Evolutionary conservation across 2,329 filamentous ascomycete species (phyloP), one percentile per base, ranked within the genome.

Genomic region (Aspergillus terreus): DNA sequence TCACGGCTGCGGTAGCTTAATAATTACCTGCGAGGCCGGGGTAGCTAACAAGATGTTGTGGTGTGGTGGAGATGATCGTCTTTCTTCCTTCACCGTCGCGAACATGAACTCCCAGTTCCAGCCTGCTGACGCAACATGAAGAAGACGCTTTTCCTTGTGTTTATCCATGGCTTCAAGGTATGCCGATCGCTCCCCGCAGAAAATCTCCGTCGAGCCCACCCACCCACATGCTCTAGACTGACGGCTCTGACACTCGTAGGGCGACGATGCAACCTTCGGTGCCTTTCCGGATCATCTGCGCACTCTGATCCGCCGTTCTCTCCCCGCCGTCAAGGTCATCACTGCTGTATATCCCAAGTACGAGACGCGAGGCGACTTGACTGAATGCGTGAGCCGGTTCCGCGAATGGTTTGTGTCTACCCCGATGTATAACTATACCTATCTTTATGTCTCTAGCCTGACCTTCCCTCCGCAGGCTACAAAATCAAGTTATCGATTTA

Each of bases 401-500:
- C 66, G 74, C 59, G 76, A 78, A 66, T 79, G 76, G 76, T 77
- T 61, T 44, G 65, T 19, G 6, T 51, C 10, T 10, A 17, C 15
- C 25, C 2, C 14, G 19, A 45, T 19, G 6, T 40, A 25, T 4
- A 35, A 19, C 19, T 19, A 19, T 19, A 19, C 19, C 19, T 44
- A 23, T 43, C 46, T 19, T 3, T 2, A 14, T 7, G 4, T 4
- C 12, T 27, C 32, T 44, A 3, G 15, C 5, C 30, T 23, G 7
- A 23, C 11, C 19, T 2, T 46, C 30, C 6, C 10, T 4, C 5
- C 38, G 7, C 40, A 90, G 87, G 90, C 82, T 97, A 14, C 84
- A 92, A 59, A 87, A 96, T 67, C 89, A 89, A 63, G 89, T 97
- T 62, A 96, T 97, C 62, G 94, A 97, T 70, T 78, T 96, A 63